Percentiles rank a stretch among this genome's conserved stretches.
Evolutionary conservation across 164 flowering plant species (phyloP).

Genomic region (Nymphaea thermarum): DNA sequence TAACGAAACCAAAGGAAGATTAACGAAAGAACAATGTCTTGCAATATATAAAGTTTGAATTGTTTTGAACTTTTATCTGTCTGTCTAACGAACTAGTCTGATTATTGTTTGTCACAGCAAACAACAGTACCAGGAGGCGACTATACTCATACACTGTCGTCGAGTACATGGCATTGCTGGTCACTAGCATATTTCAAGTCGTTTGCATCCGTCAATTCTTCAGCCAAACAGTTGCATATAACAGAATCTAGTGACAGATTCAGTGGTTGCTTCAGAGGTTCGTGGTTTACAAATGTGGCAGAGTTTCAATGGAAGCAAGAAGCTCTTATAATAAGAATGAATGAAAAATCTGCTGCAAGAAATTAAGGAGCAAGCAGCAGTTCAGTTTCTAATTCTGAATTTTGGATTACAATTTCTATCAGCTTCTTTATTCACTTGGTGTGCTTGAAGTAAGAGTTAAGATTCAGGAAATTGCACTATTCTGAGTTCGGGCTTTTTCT

Average conservation of each 20-base stretch:
- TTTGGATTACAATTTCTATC: too few relatives aligned
- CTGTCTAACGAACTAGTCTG: neutral
- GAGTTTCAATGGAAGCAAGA: too few relatives aligned
- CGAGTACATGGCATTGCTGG: conserved; percentile 58
- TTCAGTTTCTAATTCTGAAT: too few relatives aligned
- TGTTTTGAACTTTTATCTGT: neutral
- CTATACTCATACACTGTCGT: conserved; percentile 67
- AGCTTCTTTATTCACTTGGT: too few relatives aligned
- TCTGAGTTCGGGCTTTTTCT: too few relatives aligned
- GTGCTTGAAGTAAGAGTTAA: too few relatives aligned
- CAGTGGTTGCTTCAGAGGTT: too few relatives aligned
- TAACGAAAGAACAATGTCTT: neutral
- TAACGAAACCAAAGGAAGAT: neutral
- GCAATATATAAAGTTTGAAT: neutral
- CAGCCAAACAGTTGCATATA: conserved; percentile 88
- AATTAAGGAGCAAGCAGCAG: too few relatives aligned
- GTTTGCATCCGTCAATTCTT: conserved; percentile 69
- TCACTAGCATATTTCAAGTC: conserved; percentile 69
- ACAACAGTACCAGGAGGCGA: conserved; percentile 89
- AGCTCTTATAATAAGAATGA: too few relatives aligned
- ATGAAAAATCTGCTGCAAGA: too few relatives aligned
- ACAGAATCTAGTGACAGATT: conserved; percentile 41
- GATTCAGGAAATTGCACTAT: too few relatives aligned
- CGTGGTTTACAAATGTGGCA: too few relatives aligned
- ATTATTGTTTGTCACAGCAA: conserved; percentile 40